Percentiles rank a stretch among this genome's conserved stretches.
These are phyloP conservation scores for Candida buenavistaensis DNA, from an alignment of 1,139 yeast genomes.

Conservation along the genomic window DNA sequence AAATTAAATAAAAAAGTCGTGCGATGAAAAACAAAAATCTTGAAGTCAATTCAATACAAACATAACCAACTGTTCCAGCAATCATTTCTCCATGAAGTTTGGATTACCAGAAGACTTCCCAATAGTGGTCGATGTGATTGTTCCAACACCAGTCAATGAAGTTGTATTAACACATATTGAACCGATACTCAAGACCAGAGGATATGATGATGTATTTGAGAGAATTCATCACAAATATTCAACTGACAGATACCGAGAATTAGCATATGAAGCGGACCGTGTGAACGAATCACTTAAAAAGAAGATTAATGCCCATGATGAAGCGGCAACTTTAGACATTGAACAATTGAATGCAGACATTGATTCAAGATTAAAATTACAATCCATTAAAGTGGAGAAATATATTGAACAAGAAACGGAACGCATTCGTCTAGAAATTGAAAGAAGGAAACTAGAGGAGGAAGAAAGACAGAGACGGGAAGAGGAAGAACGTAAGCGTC, in stretches of 20 bases:
- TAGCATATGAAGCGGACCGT: no score
- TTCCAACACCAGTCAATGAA: conserved; percentile 2
- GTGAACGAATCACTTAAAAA: no score
- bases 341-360: conserved; percentile 7
- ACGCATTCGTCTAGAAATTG: conserved; percentile 17
- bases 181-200: conserved; percentile 4
- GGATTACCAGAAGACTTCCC: conserved; percentile 28
- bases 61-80: no score
- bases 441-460: conserved; percentile 7
- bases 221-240: no score
- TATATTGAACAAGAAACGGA: conserved; percentile 20
- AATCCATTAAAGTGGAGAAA: conserved; percentile 18
- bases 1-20: no score
- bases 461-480: conserved; percentile 12
- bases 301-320: no score
- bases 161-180: conserved; percentile 3
- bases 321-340: conserved; percentile 11
- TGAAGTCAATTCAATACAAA: no score
- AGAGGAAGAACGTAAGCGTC: conserved; percentile 13
- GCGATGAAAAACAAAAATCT: no score
- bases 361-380: conserved; percentile 14
- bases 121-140: conserved; percentile 20
- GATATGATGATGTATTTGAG: no score
- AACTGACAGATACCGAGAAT: no score
- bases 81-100: conserved; percentile 21